Percentiles rank a stretch among this genome's conserved stretches.
phyloP scores from a whole-genome alignment of 352 stramenopile species.

The Phytophthora vignae region DNA sequence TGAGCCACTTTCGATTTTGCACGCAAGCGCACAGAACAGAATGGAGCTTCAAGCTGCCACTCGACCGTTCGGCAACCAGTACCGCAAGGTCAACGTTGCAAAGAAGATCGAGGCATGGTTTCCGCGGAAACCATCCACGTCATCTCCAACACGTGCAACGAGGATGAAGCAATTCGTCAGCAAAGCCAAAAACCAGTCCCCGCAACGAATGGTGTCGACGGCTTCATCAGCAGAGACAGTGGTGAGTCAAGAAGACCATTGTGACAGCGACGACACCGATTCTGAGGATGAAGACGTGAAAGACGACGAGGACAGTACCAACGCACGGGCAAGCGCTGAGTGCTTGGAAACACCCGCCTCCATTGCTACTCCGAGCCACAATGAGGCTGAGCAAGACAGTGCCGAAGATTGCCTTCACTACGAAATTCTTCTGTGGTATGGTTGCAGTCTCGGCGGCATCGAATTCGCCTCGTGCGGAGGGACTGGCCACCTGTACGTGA shows the following conservation, averaged over 20 bases:
- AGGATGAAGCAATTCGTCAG: background rate
- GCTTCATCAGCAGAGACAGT: constrained; percentile 32
- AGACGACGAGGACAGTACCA: background rate
- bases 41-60: constrained; percentile 12
- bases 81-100: constrained; percentile 2
- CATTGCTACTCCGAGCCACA: background rate
- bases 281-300: constrained; percentile 11
- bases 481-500: constrained; percentile 53
- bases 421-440: constrained; percentile 65
- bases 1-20: constrained; percentile 18
- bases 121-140: background rate
- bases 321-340: background rate
- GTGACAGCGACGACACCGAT: constrained; percentile 5
- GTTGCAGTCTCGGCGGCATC: constrained; percentile 46
- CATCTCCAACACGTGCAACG: background rate
- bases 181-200: constrained; percentile 9
- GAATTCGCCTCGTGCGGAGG: constrained; percentile 45
- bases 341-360: background rate
- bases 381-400: background rate
- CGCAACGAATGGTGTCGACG: constrained; percentile 29
- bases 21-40: background rate
- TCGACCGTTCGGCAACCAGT: background rate
- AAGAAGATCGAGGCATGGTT: constrained; percentile 9
- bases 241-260: constrained; percentile 26
- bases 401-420: constrained; percentile 35